phyloP scores from a whole-genome alignment of 164 flowering plant species.

The Nymphaea colorata region DNA sequence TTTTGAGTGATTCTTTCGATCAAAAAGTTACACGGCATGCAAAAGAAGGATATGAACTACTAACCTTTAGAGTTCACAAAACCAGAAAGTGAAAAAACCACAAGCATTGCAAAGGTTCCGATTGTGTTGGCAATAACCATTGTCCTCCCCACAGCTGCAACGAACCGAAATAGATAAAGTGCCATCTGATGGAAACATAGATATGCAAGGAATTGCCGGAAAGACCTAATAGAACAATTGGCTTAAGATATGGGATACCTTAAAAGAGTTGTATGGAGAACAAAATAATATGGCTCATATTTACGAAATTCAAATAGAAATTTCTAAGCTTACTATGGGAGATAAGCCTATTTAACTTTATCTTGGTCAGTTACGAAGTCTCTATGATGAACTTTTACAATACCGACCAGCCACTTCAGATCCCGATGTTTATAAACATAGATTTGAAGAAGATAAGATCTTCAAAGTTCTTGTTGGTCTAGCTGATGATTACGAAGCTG shows the following conservation, averaged over 20 bases:
- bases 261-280: too few relatives aligned
- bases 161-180: conserved; percentile 41
- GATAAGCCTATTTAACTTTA: too few relatives aligned
- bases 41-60: not conserved
- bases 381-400: too few relatives aligned
- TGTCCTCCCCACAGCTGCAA: conserved; percentile 43
- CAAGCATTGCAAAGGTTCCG: conserved; percentile 15
- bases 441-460: too few relatives aligned
- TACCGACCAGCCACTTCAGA: too few relatives aligned
- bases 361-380: too few relatives aligned
- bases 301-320: too few relatives aligned
- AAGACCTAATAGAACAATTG: conserved; percentile 20
- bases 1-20: not conserved
- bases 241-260: not conserved
- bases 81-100: conserved; percentile 76
- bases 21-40: not conserved
- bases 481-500: too few relatives aligned
- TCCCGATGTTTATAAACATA: too few relatives aligned
- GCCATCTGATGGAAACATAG: conserved; percentile 41
- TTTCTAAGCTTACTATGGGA: too few relatives aligned
- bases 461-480: too few relatives aligned
- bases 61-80: conserved; percentile 70
- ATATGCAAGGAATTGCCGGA: conserved; percentile 36
- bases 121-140: conserved; percentile 28
- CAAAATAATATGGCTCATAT: too few relatives aligned